Conservation (phyloP, 768 basidiomycete genomes). For the Chalciporus sphaerocephalus region DNA sequence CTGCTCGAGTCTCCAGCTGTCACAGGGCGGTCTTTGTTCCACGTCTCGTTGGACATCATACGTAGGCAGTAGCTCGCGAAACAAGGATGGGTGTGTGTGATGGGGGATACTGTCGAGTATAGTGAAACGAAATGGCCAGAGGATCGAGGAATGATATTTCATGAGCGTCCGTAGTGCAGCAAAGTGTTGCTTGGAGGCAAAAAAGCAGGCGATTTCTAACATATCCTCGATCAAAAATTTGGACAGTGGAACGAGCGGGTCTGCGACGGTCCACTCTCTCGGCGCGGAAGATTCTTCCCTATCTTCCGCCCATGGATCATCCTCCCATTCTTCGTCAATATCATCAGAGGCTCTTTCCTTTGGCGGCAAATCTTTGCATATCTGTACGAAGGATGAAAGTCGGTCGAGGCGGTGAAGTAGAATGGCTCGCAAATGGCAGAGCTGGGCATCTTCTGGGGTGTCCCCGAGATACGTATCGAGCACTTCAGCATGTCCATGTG, state of each 20-base stretch:
- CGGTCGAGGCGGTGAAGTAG: conserved; percentile 67
- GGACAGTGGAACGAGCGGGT: conserved; percentile 50
- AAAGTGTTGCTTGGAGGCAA: conserved; percentile 63
- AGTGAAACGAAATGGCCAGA: conserved; percentile 68
- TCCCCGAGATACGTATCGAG: conserved; percentile 54
- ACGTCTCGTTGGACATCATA: conserved; percentile 45
- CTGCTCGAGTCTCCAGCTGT: conserved; percentile 46
- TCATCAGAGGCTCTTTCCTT: conserved; percentile 26
- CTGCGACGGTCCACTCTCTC: conserved; percentile 24
- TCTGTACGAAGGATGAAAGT: conserved; percentile 67
- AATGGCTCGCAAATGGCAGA: conserved; percentile 61
- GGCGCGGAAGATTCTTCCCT: conserved; percentile 25
- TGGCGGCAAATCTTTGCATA: conserved; percentile 42
- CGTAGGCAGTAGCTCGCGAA: conserved; percentile 57
- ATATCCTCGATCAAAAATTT: conserved; percentile 61
- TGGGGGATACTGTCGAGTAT: conserved; percentile 75
- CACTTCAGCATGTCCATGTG: conserved; percentile 12
- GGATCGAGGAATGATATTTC: conserved; percentile 45
- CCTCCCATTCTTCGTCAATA: conserved; percentile 45
- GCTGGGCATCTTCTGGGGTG: conserved; percentile 55
- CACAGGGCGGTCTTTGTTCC: conserved; percentile 35
- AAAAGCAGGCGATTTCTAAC: conserved; percentile 51
- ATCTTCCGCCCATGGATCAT: conserved; percentile 65
- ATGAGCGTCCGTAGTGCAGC: conserved; percentile 55
- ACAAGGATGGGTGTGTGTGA: conserved; percentile 61